These are phyloP conservation scores for Theobroma cacao DNA, from an alignment of 345 rosid genomes.

Conservation along the genomic window DNA sequence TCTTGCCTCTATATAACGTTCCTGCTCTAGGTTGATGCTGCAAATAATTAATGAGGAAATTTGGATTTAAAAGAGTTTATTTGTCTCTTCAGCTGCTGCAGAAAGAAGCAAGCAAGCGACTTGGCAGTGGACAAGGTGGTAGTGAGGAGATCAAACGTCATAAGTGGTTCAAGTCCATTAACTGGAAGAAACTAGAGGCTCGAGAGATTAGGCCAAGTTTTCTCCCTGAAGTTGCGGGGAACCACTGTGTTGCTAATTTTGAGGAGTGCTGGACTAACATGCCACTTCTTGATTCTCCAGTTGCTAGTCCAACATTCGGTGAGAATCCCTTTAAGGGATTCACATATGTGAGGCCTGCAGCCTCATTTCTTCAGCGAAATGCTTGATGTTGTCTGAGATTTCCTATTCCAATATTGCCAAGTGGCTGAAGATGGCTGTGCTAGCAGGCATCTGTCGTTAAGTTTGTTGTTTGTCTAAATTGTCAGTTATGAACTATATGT, in stretches of 20 bases:
- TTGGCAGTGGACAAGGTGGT: conserved; percentile 43
- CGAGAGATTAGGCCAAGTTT: conserved; percentile 49
- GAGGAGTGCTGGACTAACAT: conserved; percentile 52
- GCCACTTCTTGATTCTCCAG: conserved; percentile 49
- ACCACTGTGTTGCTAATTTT: conserved; percentile 48
- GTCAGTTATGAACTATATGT: neutral
- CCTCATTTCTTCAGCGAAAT: conserved; percentile 32
- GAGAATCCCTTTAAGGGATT: conserved; percentile 45
- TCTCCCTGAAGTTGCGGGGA: conserved; percentile 50
- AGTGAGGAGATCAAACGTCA: conserved; percentile 45
- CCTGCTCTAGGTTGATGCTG: neutral
- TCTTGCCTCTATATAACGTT: neutral
- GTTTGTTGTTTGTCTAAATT: neutral
- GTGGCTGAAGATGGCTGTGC: neutral
- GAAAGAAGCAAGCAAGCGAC: conserved; percentile 43
- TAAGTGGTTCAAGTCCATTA: conserved; percentile 48
- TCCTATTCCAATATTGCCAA: neutral
- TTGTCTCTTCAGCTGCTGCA: conserved; percentile 38
- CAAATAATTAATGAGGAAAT: neutral
- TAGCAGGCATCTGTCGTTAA: neutral
- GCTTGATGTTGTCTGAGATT: neutral
- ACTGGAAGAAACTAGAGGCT: conserved; percentile 51
- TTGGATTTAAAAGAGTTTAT: neutral
- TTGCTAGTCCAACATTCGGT: conserved; percentile 42
- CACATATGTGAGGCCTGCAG: conserved; percentile 42